Evolutionary conservation across 179 eudicot species (phyloP).

Genomic region (Beta lomatogona): DNA sequence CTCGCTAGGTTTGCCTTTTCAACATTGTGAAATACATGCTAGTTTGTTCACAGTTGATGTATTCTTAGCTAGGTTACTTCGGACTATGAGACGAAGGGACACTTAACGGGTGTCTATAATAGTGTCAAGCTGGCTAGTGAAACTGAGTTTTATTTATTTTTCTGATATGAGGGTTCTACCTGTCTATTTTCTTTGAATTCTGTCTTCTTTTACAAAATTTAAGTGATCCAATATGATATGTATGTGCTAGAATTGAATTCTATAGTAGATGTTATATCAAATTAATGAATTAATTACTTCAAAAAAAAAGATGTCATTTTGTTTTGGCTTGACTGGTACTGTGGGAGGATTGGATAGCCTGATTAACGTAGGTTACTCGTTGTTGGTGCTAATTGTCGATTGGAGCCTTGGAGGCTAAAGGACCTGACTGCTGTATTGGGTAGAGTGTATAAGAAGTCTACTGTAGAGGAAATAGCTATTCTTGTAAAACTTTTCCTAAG

Average conservation of each 20-base stretch:
- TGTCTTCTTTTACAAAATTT: background rate
- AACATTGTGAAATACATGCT: background rate
- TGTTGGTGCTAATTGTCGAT: constrained; percentile 1
- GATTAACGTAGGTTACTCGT: background rate
- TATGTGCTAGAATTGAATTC: too few species aligned
- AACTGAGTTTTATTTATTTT: background rate
- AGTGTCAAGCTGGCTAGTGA: background rate
- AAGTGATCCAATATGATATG: too few species aligned
- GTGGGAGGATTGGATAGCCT: background rate
- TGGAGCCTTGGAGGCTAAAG: background rate
- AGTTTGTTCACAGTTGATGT: background rate
- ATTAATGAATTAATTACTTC: too few species aligned
- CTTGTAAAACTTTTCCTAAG: background rate
- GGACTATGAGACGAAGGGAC: background rate
- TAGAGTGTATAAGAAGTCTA: background rate
- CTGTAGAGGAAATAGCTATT: background rate
- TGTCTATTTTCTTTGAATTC: background rate
- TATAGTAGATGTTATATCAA: too few species aligned
- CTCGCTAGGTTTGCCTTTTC: background rate
- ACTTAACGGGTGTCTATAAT: too few species aligned
- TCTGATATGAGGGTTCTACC: background rate
- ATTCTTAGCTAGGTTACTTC: background rate
- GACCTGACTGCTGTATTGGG: background rate
- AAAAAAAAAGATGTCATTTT: background rate
- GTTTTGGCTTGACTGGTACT: background rate